These are phyloP conservation scores for Candida labiduridarum DNA, from an alignment of 1,139 yeast species.

Conservation along the genomic window DNA sequence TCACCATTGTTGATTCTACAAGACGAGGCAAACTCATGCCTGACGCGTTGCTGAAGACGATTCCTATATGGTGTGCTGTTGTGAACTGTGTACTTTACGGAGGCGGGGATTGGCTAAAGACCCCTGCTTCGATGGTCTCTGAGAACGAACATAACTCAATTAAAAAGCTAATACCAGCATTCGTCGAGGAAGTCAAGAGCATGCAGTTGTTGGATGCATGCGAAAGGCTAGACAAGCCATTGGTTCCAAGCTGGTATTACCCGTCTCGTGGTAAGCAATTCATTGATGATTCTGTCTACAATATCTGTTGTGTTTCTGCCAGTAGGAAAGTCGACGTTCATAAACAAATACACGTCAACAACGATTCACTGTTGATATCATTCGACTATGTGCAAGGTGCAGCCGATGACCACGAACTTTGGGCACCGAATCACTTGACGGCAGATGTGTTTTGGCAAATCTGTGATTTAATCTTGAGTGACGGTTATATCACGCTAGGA, in stretches of 20 bases:
- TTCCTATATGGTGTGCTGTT: conserved; percentile 92
- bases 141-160: conserved; percentile 61
- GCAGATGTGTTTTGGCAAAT: conserved; percentile 63
- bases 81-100: conserved; percentile 56
- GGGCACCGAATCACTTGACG: conserved; percentile 58
- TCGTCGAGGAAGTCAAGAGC: conserved; percentile 48
- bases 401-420: conserved; percentile 89
- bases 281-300: conserved; percentile 11
- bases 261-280: conserved; percentile 34
- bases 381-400: conserved; percentile 81
- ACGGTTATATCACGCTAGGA: conserved; percentile 6
- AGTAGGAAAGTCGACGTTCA: conserved; percentile 47
- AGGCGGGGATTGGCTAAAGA: conserved; percentile 25
- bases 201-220: conserved; percentile 38
- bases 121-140: conserved; percentile 61
- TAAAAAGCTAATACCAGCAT: conserved; percentile 44
- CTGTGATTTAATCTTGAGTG: conserved; percentile 27
- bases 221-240: conserved; percentile 40
- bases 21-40: conserved; percentile 83
- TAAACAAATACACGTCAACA: conserved; percentile 8
- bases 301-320: conserved; percentile 60
- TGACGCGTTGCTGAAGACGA: conserved; percentile 81
- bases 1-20: conserved; percentile 80
- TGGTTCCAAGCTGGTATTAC: conserved; percentile 72
- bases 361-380: conserved; percentile 6